Percentiles rank a stretch among this genome's conserved stretches.
Evolutionary conservation across 208 protist genomes (phyloP).

Genomic region (Trypanosomatidae sp.): DNA sequence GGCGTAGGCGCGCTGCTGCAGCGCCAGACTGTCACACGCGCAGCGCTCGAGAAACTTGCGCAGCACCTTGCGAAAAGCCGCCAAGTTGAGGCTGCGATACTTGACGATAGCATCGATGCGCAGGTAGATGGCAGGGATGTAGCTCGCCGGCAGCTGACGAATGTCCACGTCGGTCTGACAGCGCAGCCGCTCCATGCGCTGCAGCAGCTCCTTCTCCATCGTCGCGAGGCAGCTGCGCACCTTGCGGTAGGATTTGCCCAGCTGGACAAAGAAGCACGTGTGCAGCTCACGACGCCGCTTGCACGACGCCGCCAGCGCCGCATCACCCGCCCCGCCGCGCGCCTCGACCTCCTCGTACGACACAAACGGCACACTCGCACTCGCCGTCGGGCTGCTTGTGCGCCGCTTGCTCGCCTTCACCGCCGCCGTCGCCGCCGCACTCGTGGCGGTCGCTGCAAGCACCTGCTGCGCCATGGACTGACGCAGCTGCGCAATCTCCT

Average conservation of each 20-base stretch:
- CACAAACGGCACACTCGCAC: constrained; percentile 2
- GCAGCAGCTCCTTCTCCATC: constrained; percentile 29
- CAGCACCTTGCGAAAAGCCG: constrained; percentile 63
- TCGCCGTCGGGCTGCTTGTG: not conserved
- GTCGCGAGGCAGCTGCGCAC: constrained; percentile 36
- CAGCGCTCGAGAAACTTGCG: constrained; percentile 73
- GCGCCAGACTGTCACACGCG: constrained; percentile 47
- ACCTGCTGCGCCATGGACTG: constrained; percentile 14
- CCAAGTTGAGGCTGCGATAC: constrained; percentile 61
- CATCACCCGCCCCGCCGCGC: constrained; percentile 1
- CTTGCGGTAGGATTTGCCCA: constrained; percentile 34
- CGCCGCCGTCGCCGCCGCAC: constrained; percentile 3
- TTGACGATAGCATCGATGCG: constrained; percentile 40
- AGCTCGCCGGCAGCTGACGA: constrained; percentile 14
- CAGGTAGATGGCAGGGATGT: constrained; percentile 56
- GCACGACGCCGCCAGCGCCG: constrained; percentile 8
- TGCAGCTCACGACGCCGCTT: constrained; percentile 16
- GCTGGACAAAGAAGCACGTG: constrained; percentile 46
- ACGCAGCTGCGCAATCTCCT: constrained; percentile 42
- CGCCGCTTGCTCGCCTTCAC: not conserved
- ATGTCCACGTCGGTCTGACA: constrained; percentile 45
- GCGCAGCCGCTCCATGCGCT: constrained; percentile 20
- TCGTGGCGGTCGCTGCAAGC: constrained; percentile 2
- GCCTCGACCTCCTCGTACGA: not conserved
- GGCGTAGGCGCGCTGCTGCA: constrained; percentile 27